Conservation (phyloP, 345 rosid genomes). For the Gossypium mustelinum region DNA sequence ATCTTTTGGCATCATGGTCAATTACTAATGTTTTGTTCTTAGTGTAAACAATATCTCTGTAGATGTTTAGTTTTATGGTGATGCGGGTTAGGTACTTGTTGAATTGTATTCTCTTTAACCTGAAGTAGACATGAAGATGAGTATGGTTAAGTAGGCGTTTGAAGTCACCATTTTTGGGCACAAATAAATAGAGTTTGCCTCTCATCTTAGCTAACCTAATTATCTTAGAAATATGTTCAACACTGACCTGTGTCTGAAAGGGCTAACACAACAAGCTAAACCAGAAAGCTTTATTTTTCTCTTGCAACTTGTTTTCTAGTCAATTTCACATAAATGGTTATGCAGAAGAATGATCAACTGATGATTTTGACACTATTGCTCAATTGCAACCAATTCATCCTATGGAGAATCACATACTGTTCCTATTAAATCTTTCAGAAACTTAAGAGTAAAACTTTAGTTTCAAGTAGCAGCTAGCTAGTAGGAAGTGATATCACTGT, state of each 20-base stretch:
- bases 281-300: not conserved
- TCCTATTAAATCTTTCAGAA: conserved; percentile 21
- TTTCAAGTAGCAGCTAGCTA: not conserved
- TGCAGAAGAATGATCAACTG: conserved; percentile 32
- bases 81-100: too few relatives aligned
- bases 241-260: not conserved
- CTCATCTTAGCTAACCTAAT: not conserved
- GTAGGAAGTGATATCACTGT: not conserved
- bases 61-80: not conserved
- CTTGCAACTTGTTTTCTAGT: not conserved
- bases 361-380: conserved; percentile 31
- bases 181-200: not conserved
- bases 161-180: not conserved
- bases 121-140: too few relatives aligned
- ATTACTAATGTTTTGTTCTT: not conserved
- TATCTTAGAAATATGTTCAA: not conserved
- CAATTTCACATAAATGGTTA: not conserved
- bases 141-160: not conserved
- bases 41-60: too few relatives aligned
- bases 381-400: conserved; percentile 48
- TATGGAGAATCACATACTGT: conserved; percentile 51
- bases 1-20: not conserved
- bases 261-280: not conserved
- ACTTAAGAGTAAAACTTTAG: not conserved
- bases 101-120: not conserved